Evolutionary conservation across 306 rosid genomes (phyloP).

Genomic region (Sindora glabra): DNA sequence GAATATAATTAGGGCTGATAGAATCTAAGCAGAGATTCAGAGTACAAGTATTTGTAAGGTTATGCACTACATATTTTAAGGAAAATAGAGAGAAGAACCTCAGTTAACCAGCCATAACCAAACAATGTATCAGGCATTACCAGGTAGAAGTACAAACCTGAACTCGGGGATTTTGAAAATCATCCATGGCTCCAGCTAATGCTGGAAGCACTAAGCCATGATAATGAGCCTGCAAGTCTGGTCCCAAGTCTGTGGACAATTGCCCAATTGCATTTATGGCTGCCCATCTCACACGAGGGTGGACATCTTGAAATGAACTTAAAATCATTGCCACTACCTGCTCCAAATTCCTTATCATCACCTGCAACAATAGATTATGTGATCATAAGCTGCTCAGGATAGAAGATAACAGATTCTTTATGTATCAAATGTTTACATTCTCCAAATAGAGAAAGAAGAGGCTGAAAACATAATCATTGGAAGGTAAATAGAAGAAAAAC

Average conservation of each 20-base stretch:
- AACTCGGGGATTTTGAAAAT: slow-evolving; percentile 66
- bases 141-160: slow-evolving; percentile 44
- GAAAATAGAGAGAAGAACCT: background rate
- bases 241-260: slow-evolving; percentile 72
- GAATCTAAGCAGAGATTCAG: background rate
- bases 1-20: background rate
- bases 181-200: slow-evolving; percentile 67
- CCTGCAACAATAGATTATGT: slow-evolving; percentile 32
- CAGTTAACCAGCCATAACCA: background rate
- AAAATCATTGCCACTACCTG: slow-evolving; percentile 58
- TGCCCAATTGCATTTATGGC: slow-evolving; percentile 78
- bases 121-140: background rate
- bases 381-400: background rate
- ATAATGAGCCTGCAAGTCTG: slow-evolving; percentile 52
- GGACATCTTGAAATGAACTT: slow-evolving; percentile 46
- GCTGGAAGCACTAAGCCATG: slow-evolving; percentile 57
- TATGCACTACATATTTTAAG: background rate
- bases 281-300: slow-evolving; percentile 75
- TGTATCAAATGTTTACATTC: background rate
- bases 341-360: slow-evolving; percentile 57
- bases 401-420: background rate
- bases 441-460: background rate
- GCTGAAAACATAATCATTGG: too few relatives aligned
- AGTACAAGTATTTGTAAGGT: background rate
- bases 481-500: too few relatives aligned